These are phyloP conservation scores for Gaeumannomyces tritici DNA, from an alignment of 2,329 filamentous ascomycete species.

Conservation along the genomic window DNA sequence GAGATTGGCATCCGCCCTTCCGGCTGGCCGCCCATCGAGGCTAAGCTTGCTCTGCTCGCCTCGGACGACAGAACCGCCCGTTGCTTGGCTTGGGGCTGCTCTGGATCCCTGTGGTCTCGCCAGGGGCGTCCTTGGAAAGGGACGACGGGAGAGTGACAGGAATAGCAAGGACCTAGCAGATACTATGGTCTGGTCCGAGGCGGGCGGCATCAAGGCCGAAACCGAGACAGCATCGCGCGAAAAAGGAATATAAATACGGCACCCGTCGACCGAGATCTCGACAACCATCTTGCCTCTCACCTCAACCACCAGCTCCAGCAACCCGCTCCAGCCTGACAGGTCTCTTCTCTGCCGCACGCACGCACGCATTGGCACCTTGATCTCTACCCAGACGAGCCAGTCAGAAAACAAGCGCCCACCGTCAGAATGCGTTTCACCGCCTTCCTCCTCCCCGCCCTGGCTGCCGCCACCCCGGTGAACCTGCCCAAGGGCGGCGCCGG, in stretches of 20 bases:
- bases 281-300: slow-evolving; percentile 8
- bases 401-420: background rate
- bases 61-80: slow-evolving; percentile 3
- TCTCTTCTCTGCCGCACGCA: background rate
- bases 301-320: background rate
- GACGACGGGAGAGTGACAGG: background rate
- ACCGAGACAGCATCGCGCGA: background rate
- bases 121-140: background rate
- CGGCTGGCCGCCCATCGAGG: background rate
- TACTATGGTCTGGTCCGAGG: background rate
- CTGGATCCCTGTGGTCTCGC: background rate
- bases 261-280: slow-evolving; percentile 8
- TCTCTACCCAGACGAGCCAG: background rate
- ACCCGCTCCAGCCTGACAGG: background rate
- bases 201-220: background rate
- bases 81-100: background rate
- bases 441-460: slow-evolving; percentile 25
- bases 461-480: slow-evolving; percentile 22
- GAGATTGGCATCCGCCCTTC: background rate
- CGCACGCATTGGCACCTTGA: too few species aligned
- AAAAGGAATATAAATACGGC: slow-evolving; percentile 16
- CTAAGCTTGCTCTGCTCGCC: background rate
- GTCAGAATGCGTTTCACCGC: slow-evolving; percentile 26
- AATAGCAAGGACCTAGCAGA: background rate
- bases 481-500: slow-evolving; percentile 12